Evolutionary conservation across 768 basidiomycete species (phyloP).

Genomic region (Auriscalpium microsporum): DNA sequence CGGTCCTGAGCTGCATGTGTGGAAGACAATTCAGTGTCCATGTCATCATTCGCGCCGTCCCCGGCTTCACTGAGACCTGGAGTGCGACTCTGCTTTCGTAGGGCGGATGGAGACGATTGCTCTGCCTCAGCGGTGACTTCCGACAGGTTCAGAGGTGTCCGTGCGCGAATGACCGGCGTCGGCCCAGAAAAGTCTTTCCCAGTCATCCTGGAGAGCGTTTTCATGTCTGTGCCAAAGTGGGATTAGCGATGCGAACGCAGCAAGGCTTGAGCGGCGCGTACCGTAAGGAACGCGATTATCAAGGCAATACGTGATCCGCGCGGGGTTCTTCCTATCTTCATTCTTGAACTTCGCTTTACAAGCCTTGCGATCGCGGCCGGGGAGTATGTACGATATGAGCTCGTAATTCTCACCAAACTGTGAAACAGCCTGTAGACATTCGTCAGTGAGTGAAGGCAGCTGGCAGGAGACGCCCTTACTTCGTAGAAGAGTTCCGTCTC

Average conservation of each 20-base stretch:
- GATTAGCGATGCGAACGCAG: background rate
- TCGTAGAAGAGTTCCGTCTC: slow-evolving; percentile 87
- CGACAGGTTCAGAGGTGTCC: slow-evolving; percentile 26
- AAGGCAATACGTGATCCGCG: slow-evolving; percentile 69
- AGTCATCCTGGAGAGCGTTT: slow-evolving; percentile 67
- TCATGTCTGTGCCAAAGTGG: slow-evolving; percentile 46
- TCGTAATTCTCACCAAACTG: slow-evolving; percentile 94
- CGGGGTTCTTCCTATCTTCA: slow-evolving; percentile 75
- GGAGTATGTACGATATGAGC: slow-evolving; percentile 78
- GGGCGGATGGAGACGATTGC: background rate
- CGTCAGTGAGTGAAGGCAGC: too few species aligned
- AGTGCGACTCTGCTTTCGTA: slow-evolving; percentile 10
- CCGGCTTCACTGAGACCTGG: slow-evolving; percentile 5
- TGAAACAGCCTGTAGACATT: slow-evolving; percentile 56
- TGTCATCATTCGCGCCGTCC: slow-evolving; percentile 2
- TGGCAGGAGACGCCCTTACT: slow-evolving; percentile 34
- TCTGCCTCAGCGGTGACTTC: slow-evolving; percentile 14
- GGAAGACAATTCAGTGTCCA: background rate
- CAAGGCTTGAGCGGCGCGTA: slow-evolving; percentile 26
- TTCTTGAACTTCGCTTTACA: slow-evolving; percentile 92
- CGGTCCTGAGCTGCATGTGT: background rate
- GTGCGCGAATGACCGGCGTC: slow-evolving; percentile 54
- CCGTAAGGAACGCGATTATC: slow-evolving; percentile 71
- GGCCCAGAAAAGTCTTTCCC: slow-evolving; percentile 83
- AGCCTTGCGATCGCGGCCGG: slow-evolving; percentile 78